Evolutionary conservation across 495 filamentous ascomycete species (phyloP).

Genomic region (Podospora pseudoanserina): DNA sequence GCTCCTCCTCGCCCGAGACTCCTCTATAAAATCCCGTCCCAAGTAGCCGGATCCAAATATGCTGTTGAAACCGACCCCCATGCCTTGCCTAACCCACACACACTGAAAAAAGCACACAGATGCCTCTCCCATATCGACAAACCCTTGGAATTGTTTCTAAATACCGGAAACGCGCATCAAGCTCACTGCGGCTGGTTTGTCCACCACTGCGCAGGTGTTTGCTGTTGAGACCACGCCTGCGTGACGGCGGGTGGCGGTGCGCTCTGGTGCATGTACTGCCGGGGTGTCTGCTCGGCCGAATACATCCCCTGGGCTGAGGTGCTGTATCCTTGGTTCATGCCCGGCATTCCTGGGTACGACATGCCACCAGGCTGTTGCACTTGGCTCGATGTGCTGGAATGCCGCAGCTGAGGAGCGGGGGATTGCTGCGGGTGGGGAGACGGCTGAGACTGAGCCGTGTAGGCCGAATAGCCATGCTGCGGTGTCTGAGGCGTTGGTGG

Average conservation of each 20-base stretch:
- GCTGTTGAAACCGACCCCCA: constrained; percentile 11
- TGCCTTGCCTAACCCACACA: constrained; percentile 8
- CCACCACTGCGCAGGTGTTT: constrained; percentile 44
- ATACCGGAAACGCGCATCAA: neutral
- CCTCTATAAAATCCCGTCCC: constrained; percentile 29
- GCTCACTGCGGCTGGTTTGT: constrained; percentile 43
- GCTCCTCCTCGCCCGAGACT: constrained; percentile 22
- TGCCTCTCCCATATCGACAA: constrained; percentile 25
- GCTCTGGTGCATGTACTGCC: constrained; percentile 57
- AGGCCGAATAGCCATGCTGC: constrained; percentile 44
- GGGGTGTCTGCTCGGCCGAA: constrained; percentile 53
- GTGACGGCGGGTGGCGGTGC: constrained; percentile 40
- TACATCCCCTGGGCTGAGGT: constrained; percentile 55
- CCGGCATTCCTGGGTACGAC: constrained; percentile 58
- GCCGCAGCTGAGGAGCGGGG: constrained; percentile 59
- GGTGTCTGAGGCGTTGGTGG: constrained; percentile 46
- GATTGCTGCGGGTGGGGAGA: constrained; percentile 57
- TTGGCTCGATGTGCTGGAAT: constrained; percentile 56
- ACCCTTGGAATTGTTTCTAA: neutral
- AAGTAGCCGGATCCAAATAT: constrained; percentile 15
- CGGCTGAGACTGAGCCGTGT: constrained; percentile 53
- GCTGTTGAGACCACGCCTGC: constrained; percentile 44
- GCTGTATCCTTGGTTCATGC: constrained; percentile 52
- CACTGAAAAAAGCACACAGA: constrained; percentile 22
- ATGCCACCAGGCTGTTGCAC: constrained; percentile 53